Percentiles rank a stretch among this genome's conserved stretches.
These are phyloP conservation scores for Ogataea ganodermae DNA, from an alignment of 805 yeast genomes.

Conservation along the genomic window DNA sequence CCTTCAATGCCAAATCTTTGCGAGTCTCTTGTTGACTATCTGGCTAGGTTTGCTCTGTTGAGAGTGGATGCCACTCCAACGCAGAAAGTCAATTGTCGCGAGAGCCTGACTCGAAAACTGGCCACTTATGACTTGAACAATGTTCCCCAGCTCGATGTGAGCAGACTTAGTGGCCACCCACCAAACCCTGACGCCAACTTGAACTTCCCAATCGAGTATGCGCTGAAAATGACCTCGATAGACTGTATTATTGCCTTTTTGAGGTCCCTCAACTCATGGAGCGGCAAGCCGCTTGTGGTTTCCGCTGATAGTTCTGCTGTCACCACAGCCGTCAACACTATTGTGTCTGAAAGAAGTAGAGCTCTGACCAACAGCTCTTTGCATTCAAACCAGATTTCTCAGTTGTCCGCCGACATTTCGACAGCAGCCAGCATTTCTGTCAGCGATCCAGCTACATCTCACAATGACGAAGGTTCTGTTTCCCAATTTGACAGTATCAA, in stretches of 20 bases:
- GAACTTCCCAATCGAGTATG: constrained; percentile 75
- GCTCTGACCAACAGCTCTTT: constrained; percentile 21
- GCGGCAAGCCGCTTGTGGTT: constrained; percentile 52
- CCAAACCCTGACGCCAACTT: constrained; percentile 57
- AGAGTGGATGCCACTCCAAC: constrained; percentile 70
- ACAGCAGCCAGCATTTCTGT: constrained; percentile 18
- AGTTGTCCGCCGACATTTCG: constrained; percentile 26
- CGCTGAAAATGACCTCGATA: constrained; percentile 78
- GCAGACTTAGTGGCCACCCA: constrained; percentile 54
- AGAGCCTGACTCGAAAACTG: constrained; percentile 52
- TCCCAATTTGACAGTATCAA: constrained; percentile 83
- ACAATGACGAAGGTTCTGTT: constrained; percentile 33
- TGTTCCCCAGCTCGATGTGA: constrained; percentile 75
- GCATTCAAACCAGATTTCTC: constrained; percentile 34
- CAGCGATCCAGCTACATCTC: constrained; percentile 16
- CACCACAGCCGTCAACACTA: background rate
- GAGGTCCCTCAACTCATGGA: constrained; percentile 82
- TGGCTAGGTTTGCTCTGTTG: constrained; percentile 69
- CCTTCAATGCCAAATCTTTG: constrained; percentile 76
- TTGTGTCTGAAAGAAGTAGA: constrained; percentile 16
- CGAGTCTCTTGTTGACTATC: constrained; percentile 76
- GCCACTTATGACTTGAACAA: constrained; percentile 74
- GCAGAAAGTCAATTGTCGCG: constrained; percentile 61
- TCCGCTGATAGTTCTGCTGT: constrained; percentile 4
- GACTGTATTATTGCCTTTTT: constrained; percentile 80